Evolutionary conservation across 2,329 filamentous ascomycete genomes (phyloP).

Genomic region (Pseudogymnoascus sp.): DNA sequence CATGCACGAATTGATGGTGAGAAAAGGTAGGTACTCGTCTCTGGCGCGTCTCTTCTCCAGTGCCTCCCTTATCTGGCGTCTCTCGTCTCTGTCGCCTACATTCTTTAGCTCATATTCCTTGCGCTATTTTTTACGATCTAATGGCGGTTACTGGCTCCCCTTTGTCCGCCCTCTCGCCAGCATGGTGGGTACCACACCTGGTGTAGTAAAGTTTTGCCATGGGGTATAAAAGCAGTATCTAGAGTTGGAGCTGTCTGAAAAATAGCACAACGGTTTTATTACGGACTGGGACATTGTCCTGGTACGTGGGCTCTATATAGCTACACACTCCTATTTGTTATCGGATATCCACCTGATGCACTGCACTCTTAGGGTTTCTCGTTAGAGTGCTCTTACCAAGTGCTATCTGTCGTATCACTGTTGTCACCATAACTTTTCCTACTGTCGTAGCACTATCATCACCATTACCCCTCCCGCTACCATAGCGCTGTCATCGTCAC

Average conservation of each 20-base stretch:
- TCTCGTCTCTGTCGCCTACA: not conserved
- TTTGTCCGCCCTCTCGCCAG: not conserved
- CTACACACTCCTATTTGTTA: not conserved
- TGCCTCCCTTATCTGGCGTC: no score
- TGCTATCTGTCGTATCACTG: not conserved
- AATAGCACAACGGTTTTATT: not conserved
- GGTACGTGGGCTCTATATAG: not conserved
- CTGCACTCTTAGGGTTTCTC: no score
- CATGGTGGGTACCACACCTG: not conserved
- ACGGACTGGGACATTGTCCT: not conserved
- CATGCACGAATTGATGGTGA: not conserved
- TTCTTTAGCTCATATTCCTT: not conserved
- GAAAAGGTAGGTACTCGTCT: not conserved
- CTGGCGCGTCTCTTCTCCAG: not conserved
- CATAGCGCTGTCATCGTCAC: not conserved
- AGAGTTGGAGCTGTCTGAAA: not conserved
- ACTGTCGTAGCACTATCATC: not conserved
- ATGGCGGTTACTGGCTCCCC: not conserved
- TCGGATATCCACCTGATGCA: not conserved
- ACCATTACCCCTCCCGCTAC: not conserved
- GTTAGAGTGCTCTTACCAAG: not conserved
- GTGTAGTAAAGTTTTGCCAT: not conserved
- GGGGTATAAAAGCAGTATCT: not conserved
- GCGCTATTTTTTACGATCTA: not conserved
- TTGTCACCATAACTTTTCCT: not conserved